These are phyloP conservation scores for Ceratocystis diversiconidia DNA, from an alignment of 2,329 filamentous ascomycete genomes.

Conservation along the genomic window DNA sequence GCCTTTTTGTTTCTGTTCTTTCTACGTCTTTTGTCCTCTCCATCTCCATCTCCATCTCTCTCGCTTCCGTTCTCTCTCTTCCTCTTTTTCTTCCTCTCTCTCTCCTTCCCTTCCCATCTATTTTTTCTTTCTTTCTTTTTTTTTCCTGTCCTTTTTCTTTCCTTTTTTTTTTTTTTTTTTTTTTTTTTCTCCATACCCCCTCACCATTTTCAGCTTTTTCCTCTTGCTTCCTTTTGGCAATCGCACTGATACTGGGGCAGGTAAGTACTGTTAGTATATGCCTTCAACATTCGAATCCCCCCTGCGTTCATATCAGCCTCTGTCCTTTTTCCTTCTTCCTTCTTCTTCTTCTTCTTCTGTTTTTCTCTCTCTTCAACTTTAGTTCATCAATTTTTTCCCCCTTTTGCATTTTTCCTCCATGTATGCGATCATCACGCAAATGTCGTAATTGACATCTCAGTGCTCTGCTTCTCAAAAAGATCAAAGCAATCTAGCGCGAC, in stretches of 20 bases:
- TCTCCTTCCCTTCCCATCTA: too few relatives aligned
- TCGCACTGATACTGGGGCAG: background rate
- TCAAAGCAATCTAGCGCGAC: background rate
- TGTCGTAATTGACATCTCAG: background rate
- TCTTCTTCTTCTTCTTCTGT: background rate
- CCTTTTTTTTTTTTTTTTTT: background rate
- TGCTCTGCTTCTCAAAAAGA: background rate
- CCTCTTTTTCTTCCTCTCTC: background rate
- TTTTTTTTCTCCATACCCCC: background rate
- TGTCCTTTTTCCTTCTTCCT: background rate
- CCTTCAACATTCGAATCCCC: background rate
- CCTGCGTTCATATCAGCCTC: background rate
- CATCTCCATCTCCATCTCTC: background rate
- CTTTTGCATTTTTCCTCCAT: background rate
- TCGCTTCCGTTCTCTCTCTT: background rate
- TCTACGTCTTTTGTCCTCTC: background rate
- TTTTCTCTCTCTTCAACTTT: background rate
- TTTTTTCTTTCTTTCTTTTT: too few relatives aligned
- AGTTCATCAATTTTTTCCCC: background rate
- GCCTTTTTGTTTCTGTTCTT: background rate
- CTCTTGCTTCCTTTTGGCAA: background rate
- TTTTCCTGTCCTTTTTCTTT: background rate
- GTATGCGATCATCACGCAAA: background rate
- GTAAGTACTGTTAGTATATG: background rate
- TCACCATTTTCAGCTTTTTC: background rate